Evolutionary conservation across 2,329 filamentous ascomycete species (phyloP), one percentile per base, ranked within the genome.

Genomic region (Cladophialophora bantiana): DNA sequence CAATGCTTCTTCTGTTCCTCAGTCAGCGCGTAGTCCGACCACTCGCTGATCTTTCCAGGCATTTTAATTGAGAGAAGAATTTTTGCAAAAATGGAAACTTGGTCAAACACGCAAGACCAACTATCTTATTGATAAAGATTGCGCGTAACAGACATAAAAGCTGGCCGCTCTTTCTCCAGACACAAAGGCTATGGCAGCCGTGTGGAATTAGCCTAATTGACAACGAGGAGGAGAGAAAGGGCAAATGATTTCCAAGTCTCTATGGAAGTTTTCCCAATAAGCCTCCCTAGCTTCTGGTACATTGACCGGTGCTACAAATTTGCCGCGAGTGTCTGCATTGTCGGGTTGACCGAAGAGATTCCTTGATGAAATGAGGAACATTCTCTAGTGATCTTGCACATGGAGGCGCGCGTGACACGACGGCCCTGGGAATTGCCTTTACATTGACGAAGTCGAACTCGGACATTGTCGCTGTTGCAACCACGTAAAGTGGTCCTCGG

Each of bases 1-100:
- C 59, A 61, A 12, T 61, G 59, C 59, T 54, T n/a, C 48, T 61
- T 61, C 59, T 61, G 59, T 18, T 61, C 59, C 59, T 26, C 59
- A 9, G 45, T 54, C 34, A 61, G 35, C 10, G 36, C n/a, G 45
- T 32, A 61, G 34, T 52, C 45, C 10, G 45, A n/a, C 59, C 59
- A 61, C 15, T 61, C 59, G 15, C 36, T 20, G 32, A 61, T 52
- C 35, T 54, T 61, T 38, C 59, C 59, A n/a, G 59, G 59, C 59
- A 61, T 61, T 50, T 31, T 53, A 13, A 9, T 42, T 12, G 38
- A 13, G 15, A 40, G 13, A 40, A 40, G 40, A 5, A 5, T 1
- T 42, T n/a, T 13, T 1, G n/a, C 38, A 13, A 15, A 4, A 48
- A n/a, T 18, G 42, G 3, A 7, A 48, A 26, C 4, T 20, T 26